These are phyloP conservation scores for Narthecium ossifragum DNA, from an alignment of 106 monocot genomes.

Conservation along the genomic window DNA sequence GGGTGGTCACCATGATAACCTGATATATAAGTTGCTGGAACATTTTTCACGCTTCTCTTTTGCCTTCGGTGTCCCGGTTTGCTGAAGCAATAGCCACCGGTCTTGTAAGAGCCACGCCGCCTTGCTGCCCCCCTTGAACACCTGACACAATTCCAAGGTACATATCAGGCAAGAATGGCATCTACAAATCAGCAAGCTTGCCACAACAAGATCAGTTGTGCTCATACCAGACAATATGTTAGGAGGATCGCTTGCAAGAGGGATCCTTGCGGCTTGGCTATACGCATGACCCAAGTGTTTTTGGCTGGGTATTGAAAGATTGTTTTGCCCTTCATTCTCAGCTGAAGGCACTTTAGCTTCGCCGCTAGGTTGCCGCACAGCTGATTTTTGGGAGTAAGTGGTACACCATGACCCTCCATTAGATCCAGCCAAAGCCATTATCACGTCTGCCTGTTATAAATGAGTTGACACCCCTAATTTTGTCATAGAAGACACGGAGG, in stretches of 20 bases:
- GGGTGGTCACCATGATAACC: no score
- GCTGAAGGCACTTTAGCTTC: conserved; percentile 21
- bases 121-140: conserved; percentile 14
- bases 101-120: conserved; percentile 6
- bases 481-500: no score
- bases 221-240: conserved; percentile 16
- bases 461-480: no score
- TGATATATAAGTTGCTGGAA: background rate
- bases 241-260: conserved; percentile 10
- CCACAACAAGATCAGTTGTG: no score
- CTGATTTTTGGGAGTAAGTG: conserved; percentile 14
- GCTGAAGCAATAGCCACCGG: background rate
- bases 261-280: conserved; percentile 5
- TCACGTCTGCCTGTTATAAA: conserved; percentile 52
- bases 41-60: conserved; percentile 14
- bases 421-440: conserved; percentile 58
- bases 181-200: no score
- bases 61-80: background rate
- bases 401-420: conserved; percentile 49
- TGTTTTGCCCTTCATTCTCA: conserved; percentile 14
- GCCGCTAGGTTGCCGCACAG: background rate
- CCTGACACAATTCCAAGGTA: no score
- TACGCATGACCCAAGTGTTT: conserved; percentile 2
- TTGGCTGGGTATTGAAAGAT: conserved; percentile 5
- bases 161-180: no score